Evolutionary conservation across 2,329 filamentous ascomycete species (phyloP).

Genomic region (Leptosphaerulina australis): DNA sequence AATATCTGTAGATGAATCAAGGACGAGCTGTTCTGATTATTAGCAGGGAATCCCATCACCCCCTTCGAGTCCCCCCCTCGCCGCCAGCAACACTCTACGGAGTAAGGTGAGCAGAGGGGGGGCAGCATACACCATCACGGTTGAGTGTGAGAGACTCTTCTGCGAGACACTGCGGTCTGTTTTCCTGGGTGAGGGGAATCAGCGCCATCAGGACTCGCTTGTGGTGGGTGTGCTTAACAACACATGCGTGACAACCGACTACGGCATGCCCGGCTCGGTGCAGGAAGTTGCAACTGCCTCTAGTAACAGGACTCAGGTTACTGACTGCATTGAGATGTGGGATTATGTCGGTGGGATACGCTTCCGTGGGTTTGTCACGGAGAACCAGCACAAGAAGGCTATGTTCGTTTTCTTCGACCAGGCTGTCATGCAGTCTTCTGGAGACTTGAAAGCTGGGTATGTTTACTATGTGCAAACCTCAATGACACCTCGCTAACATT

Average conservation of each 20-base stretch:
- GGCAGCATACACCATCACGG: conserved; percentile 95
- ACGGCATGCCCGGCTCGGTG: conserved; percentile 33
- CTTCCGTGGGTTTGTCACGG: conserved; percentile 84
- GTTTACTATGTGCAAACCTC: conserved; percentile 45
- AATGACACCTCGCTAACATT: conserved; percentile 18
- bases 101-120: conserved; percentile 69
- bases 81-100: conserved; percentile 64
- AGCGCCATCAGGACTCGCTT: conserved; percentile 78
- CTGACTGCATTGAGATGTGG: conserved; percentile 77
- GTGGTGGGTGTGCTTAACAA: conserved; percentile 73
- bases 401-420: conserved; percentile 89
- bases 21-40: conserved; percentile 20
- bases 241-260: conserved; percentile 40
- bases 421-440: conserved; percentile 63
- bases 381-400: conserved; percentile 71
- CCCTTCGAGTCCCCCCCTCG: conserved; percentile 87
- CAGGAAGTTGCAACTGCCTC: conserved; percentile 25
- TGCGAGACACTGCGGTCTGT: conserved; percentile 91
- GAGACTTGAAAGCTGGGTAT: conserved; percentile 87
- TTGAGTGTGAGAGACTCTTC: conserved; percentile 99
- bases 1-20: background rate
- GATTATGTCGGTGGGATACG: conserved; percentile 84
- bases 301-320: conserved; percentile 49
- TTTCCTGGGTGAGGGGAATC: conserved; percentile 94
- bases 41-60: conserved; percentile 79